Conservation (phyloP, 2,329 filamentous ascomycete species). For the Aspergillus awamori region DNA sequence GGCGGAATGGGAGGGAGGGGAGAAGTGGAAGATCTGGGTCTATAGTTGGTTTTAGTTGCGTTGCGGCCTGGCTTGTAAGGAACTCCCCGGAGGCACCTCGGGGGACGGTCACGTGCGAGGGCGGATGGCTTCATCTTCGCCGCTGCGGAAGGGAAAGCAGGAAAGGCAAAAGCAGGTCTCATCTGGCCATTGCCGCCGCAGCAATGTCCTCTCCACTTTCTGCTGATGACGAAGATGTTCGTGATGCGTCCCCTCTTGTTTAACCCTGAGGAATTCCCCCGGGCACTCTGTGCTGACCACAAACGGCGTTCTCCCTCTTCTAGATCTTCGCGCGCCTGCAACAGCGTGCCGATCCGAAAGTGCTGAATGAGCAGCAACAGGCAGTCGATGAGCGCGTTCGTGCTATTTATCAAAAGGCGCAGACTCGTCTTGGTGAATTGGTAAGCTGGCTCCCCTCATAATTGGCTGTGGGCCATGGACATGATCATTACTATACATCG, state of each 20-base stretch:
- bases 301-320: slow-evolving; percentile 14
- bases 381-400: slow-evolving; percentile 62
- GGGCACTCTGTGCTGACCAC: slow-evolving; percentile 13
- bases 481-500: not conserved
- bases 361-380: slow-evolving; percentile 62
- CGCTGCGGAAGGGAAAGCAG: slow-evolving; percentile 20
- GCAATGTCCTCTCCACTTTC: slow-evolving; percentile 49
- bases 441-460: slow-evolving; percentile 46
- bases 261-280: not conserved
- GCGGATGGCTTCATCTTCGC: slow-evolving; percentile 24
- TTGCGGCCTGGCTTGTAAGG: slow-evolving; percentile 6
- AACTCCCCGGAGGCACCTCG: not conserved
- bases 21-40: not conserved
- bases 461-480: not conserved
- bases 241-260: slow-evolving; percentile 2
- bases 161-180: slow-evolving; percentile 17
- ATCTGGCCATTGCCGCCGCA: slow-evolving; percentile 38
- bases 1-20: not conserved
- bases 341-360: slow-evolving; percentile 61
- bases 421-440: slow-evolving; percentile 66
- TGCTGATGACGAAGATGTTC: slow-evolving; percentile 47
- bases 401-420: slow-evolving; percentile 63
- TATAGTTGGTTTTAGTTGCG: slow-evolving; percentile 9
- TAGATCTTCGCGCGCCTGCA: slow-evolving; percentile 42
- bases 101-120: slow-evolving; percentile 26